Evolutionary conservation across 139 green algal genomes (phyloP).

Genomic region (Coelastrella sp.): DNA sequence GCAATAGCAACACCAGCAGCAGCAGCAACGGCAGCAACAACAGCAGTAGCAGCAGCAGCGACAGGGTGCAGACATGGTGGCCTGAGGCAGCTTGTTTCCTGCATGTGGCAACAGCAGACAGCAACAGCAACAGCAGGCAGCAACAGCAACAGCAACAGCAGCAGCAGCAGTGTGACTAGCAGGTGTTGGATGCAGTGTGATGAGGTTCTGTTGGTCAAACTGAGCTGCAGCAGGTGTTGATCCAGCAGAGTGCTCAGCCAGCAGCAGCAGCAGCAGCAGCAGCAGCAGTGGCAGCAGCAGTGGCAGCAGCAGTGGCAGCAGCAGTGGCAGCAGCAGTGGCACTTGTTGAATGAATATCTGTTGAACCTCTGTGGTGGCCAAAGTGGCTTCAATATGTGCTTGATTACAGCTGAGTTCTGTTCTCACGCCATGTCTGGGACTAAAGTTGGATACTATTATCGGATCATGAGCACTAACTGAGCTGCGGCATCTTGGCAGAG

Average conservation of each 20-base stretch:
- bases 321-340: not conserved
- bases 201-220: too few relatives aligned
- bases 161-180: not conserved
- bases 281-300: not conserved
- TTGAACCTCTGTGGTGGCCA: too few relatives aligned
- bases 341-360: too few relatives aligned
- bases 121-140: constrained; percentile 6
- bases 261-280: not conserved
- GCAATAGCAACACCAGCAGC: not conserved
- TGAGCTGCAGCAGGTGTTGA: not conserved
- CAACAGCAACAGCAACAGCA: not conserved
- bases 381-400: too few relatives aligned
- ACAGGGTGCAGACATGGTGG: not conserved
- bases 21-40: too few relatives aligned
- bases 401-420: too few relatives aligned
- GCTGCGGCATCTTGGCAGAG: constrained; percentile 8
- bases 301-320: not conserved
- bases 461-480: not conserved
- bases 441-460: too few relatives aligned
- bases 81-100: not conserved
- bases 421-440: too few relatives aligned
- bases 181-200: too few relatives aligned
- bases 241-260: not conserved
- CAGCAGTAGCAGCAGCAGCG: constrained; percentile 23
- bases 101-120: not conserved